These are phyloP conservation scores for Leptographium procerum DNA, from an alignment of 2,329 filamentous ascomycete species.

Conservation along the genomic window DNA sequence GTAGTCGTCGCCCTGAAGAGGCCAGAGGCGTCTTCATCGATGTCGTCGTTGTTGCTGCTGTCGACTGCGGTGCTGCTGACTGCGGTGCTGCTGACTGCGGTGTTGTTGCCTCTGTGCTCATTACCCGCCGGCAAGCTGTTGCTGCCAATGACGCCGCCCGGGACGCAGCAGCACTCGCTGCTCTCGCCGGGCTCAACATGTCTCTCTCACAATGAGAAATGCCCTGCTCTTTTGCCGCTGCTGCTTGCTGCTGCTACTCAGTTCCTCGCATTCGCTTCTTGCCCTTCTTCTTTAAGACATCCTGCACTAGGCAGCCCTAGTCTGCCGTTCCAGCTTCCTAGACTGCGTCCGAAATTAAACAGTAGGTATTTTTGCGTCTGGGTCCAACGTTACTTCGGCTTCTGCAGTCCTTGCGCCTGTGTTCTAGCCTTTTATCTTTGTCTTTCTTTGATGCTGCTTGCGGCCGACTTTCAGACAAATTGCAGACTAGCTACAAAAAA, in stretches of 20 bases:
- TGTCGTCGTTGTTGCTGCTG: not conserved
- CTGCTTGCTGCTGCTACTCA: too few relatives aligned
- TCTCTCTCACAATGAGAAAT: too few relatives aligned
- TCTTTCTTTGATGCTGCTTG: too few relatives aligned
- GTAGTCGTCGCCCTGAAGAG: not conserved
- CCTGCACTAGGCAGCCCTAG: not conserved
- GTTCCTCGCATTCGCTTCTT: not conserved
- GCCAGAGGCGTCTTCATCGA: too few relatives aligned
- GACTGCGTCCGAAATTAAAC: not conserved
- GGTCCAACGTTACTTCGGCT: not conserved
- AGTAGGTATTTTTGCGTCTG: not conserved
- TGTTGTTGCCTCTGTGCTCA: not conserved
- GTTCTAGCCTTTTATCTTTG: too few relatives aligned
- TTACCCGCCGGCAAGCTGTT: not conserved
- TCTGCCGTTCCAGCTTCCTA: not conserved
- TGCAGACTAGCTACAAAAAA: not conserved
- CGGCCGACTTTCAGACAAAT: too few relatives aligned
- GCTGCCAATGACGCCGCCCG: not conserved
- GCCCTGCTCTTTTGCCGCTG: too few relatives aligned
- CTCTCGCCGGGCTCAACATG: not conserved
- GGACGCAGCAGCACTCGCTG: not conserved
- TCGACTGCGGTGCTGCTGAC: too few relatives aligned
- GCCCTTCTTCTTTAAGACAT: not conserved
- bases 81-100: too few relatives aligned
- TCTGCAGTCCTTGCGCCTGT: too few relatives aligned